phyloP scores from a whole-genome alignment of 495 filamentous ascomycete genomes.

The Penicillium cataractarum region DNA sequence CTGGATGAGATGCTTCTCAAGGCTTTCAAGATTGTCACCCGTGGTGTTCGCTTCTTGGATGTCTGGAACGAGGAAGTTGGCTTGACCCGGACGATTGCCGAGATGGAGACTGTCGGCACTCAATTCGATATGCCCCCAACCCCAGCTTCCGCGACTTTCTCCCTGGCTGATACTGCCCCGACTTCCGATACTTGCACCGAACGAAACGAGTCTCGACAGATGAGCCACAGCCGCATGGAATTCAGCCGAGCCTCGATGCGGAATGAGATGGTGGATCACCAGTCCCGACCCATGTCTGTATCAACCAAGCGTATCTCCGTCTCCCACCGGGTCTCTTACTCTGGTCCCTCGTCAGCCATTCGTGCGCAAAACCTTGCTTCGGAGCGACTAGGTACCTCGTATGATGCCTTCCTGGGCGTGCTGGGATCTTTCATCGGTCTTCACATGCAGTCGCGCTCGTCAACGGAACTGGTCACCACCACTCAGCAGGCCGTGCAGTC shows the following conservation, averaged over 20 bases:
- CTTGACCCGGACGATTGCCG: conserved; percentile 63
- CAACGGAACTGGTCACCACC: conserved; percentile 74
- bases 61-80: conserved; percentile 77
- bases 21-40: conserved; percentile 91
- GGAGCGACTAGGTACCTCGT: conserved; percentile 69
- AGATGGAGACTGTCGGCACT: conserved; percentile 48
- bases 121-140: conserved; percentile 64
- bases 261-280: conserved; percentile 39
- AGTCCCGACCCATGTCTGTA: conserved; percentile 38
- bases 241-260: conserved; percentile 44
- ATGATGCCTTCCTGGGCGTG: conserved; percentile 86
- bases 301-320: conserved; percentile 55
- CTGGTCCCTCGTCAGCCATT: conserved; percentile 44
- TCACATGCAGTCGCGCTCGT: conserved; percentile 86
- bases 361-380: conserved; percentile 61
- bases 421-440: conserved; percentile 91
- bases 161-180: conserved; percentile 20
- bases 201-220: conserved; percentile 40
- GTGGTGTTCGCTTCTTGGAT: conserved; percentile 91
- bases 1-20: conserved; percentile 92
- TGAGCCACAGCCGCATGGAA: conserved; percentile 43
- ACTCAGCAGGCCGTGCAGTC: conserved; percentile 81
- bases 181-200: conserved; percentile 31
- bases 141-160: conserved; percentile 65
- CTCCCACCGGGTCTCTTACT: conserved; percentile 61